phyloP scores from a whole-genome alignment of 2,329 filamentous ascomycete genomes.

The Tolypocladium amazonense region DNA sequence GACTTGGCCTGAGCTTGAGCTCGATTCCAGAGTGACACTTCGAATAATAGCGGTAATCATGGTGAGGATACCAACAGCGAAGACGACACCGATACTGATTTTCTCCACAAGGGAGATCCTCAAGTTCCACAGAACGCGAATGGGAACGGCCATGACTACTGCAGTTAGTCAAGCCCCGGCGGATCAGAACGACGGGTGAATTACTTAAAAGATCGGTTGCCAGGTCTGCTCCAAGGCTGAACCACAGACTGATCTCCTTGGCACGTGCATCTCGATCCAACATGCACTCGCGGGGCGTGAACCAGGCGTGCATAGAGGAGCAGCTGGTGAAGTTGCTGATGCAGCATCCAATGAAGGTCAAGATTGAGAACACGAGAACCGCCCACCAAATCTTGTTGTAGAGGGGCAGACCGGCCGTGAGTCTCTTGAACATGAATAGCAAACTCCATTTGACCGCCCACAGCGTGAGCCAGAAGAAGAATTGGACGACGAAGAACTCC shows the following conservation, averaged over 20 bases:
- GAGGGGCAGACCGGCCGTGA: constrained; percentile 6
- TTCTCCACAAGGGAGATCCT: constrained; percentile 8
- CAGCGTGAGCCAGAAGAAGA: constrained; percentile 11
- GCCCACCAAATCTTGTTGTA: constrained; percentile 9
- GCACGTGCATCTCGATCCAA: constrained; percentile 6
- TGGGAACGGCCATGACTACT: constrained; percentile 8
- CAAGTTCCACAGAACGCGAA: constrained; percentile 8
- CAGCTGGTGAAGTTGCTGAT: constrained; percentile 12
- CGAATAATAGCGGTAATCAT: constrained; percentile 10
- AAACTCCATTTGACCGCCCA: constrained; percentile 12
- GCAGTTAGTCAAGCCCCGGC: not conserved
- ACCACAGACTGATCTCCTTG: constrained; percentile 11
- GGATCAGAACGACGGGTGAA: not conserved
- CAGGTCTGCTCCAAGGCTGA: constrained; percentile 9
- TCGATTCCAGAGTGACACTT: constrained; percentile 7
- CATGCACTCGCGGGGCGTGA: constrained; percentile 7
- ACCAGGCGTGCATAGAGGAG: constrained; percentile 10
- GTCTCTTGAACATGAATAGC: constrained; percentile 9
- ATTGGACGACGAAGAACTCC: constrained; percentile 10
- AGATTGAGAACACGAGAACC: constrained; percentile 7
- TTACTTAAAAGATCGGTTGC: constrained; percentile 10
- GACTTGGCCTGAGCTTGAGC: constrained; percentile 6
- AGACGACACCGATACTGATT: constrained; percentile 8
- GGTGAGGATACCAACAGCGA: constrained; percentile 8
- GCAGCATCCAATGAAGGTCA: constrained; percentile 9